Evolutionary conservation across 2,329 filamentous ascomycete species (phyloP), one percentile per base, ranked within the genome.

Genomic region (Raffaelea albimanens): DNA sequence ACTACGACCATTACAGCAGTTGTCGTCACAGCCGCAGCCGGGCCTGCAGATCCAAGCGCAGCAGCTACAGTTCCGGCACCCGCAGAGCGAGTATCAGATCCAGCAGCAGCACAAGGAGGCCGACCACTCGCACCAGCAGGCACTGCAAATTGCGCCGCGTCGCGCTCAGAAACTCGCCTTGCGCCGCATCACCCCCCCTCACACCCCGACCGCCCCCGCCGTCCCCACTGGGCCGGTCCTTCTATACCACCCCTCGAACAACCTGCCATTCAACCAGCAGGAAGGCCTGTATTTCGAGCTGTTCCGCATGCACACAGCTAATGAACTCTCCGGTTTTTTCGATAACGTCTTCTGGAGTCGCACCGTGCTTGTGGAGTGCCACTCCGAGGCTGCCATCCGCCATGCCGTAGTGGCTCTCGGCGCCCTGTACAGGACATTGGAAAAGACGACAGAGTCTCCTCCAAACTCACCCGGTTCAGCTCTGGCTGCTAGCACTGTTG

Each of bases 391-490:
- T 13, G 71, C 80, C 22, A 78, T 85, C 50, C 74, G 76, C 13
- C 78, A 84, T 59, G 78, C 80, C 11, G 79, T 85, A 10, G 71
- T 84, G 21, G 82, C 81, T 5, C 65, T 85, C 8, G 81, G 80
- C 16, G 79, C 80, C 3, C 63, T 85, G 36, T 83, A 85, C 61
- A 83, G 83, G 60, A 82, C 79, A 1, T 61, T 83, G 7, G 80
- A 83, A 49, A 73, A 77, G 57, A 70, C 72, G 5, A 70, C 69
- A 20, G 73, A 75, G 52, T 71, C 72, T 2, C 67, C 71, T 2
- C 71, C 71, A 2, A 61, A 64, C 7, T 75, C 73, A 4, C 74
- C 73, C 2, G 59, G 61, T 0, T 58, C 56, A 18, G 57, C 56
- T 16, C 57, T 60, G 3, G 49, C 51, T 20, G 43, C 60, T 14